These are phyloP conservation scores for Ramalina peruviana DNA, from an alignment of 495 filamentous ascomycete species.

Conservation along the genomic window DNA sequence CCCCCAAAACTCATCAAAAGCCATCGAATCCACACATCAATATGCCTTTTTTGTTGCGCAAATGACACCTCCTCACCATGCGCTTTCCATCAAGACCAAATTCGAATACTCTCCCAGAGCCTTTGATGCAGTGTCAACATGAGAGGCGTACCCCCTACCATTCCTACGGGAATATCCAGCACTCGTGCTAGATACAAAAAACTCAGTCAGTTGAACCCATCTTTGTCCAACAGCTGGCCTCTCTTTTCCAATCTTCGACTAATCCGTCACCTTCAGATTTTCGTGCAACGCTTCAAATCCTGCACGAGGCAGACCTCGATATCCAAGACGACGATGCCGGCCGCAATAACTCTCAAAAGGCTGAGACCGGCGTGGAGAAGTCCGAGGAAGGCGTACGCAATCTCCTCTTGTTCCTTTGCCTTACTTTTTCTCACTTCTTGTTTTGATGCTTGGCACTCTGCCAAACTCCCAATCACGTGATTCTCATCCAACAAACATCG, in stretches of 20 bases:
- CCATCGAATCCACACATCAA: no score
- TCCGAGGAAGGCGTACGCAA: constrained; percentile 86
- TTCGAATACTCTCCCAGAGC: no score
- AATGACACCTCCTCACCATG: no score
- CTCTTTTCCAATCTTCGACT: not conserved
- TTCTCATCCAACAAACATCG: not conserved
- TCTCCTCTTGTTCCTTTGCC: constrained; percentile 12
- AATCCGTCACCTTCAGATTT: constrained; percentile 13
- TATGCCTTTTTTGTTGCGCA: no score
- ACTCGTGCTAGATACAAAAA: constrained; percentile 2
- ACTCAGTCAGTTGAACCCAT: not conserved
- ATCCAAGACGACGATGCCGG: constrained; percentile 52
- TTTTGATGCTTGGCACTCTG: constrained; percentile 7
- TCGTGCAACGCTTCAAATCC: constrained; percentile 71
- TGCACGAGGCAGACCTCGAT: constrained; percentile 84
- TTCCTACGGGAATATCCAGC: not conserved
- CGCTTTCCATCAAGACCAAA: no score
- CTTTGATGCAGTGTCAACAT: no score
- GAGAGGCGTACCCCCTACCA: no score
- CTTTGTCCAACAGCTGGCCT: not conserved
- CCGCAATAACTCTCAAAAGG: constrained; percentile 54
- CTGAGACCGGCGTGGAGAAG: constrained; percentile 94
- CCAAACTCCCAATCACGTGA: constrained; percentile 11
- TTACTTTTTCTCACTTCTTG: constrained; percentile 15
- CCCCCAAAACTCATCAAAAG: no score